Conservation (phyloP, 352 stramenopile species). For the Globisporangium solare region DNA sequence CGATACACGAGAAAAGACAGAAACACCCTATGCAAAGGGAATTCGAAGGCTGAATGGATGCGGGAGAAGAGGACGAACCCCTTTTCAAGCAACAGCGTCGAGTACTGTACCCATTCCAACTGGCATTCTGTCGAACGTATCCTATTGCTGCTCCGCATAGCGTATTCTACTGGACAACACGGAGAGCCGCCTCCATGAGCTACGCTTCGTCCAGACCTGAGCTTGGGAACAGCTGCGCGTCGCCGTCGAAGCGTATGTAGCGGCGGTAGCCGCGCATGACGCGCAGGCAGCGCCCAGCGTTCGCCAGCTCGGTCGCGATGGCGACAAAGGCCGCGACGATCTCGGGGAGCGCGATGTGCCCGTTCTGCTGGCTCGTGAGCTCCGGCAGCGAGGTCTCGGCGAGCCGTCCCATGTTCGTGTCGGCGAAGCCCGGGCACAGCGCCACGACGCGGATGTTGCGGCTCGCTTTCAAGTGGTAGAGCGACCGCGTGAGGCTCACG, state of each 20-base stretch:
- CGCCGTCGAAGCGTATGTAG: constrained; percentile 64
- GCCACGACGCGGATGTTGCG: constrained; percentile 53
- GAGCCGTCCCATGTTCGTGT: constrained; percentile 19
- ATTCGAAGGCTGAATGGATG: too few species aligned
- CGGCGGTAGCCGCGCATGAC: constrained; percentile 40
- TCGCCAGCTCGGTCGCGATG: constrained; percentile 43
- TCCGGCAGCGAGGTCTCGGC: constrained; percentile 4
- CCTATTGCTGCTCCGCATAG: too few species aligned
- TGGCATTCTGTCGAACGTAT: too few species aligned
- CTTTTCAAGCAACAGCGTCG: too few species aligned
- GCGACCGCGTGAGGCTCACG: constrained; percentile 64
- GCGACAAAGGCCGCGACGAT: constrained; percentile 53
- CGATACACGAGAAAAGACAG: too few species aligned
- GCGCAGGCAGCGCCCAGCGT: constrained; percentile 51
- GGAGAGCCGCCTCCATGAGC: too few species aligned
- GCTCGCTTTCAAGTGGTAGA: too few species aligned
- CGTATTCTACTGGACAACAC: too few species aligned
- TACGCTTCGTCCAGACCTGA: too few species aligned
- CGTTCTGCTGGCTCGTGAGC: constrained; percentile 9
- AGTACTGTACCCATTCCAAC: too few species aligned
- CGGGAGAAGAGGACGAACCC: too few species aligned
- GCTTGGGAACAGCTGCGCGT: constrained; percentile 66
- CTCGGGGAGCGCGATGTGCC: constrained; percentile 35
- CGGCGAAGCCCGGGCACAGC: constrained; percentile 20
- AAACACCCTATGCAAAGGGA: too few species aligned